phyloP scores from a whole-genome alignment of 306 rosid species.

The Glycine latifolia region DNA sequence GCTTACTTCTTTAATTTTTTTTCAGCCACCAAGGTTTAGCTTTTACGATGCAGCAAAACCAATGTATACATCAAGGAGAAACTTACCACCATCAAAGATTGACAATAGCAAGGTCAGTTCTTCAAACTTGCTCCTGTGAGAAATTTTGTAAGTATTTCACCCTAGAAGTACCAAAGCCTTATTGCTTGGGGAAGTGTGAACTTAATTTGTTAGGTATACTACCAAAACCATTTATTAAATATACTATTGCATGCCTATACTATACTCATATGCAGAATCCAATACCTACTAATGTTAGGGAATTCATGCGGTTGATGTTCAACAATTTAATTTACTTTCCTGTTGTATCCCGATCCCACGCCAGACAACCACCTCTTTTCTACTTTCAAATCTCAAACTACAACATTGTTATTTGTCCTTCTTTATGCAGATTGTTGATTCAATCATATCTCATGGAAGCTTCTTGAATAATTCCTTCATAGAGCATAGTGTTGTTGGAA shows the following conservation, averaged over 20 bases:
- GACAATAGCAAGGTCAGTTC: slow-evolving; percentile 84
- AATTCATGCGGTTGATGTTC: too few relatives aligned
- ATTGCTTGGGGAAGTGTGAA: too few relatives aligned
- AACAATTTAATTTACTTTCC: not conserved
- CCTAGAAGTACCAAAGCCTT: too few relatives aligned
- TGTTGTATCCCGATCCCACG: not conserved
- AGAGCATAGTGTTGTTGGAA: slow-evolving; percentile 94
- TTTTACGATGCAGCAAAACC: slow-evolving; percentile 90
- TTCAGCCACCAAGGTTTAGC: slow-evolving; percentile 90
- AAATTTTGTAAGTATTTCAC: too few relatives aligned
- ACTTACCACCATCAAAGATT: slow-evolving; percentile 90
- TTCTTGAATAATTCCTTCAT: slow-evolving; percentile 74
- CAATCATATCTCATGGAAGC: slow-evolving; percentile 94
- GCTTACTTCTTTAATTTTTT: slow-evolving; percentile 19
- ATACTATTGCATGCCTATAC: too few relatives aligned
- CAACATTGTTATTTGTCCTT: slow-evolving; percentile 37
- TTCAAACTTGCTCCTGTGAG: too few relatives aligned
- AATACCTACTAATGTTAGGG: too few relatives aligned
- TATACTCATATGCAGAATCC: too few relatives aligned
- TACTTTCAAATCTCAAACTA: slow-evolving; percentile 18
- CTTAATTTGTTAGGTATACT: too few relatives aligned
- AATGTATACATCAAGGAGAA: slow-evolving; percentile 92
- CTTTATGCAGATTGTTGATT: slow-evolving; percentile 80
- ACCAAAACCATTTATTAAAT: too few relatives aligned
- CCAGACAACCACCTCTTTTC: slow-evolving; percentile 3